A percentile compares a stretch with the other conserved stretches of the same genome.
phyloP scores from a whole-genome alignment of 2,329 filamentous ascomycete species.

The Rhinocladiella similis region DNA sequence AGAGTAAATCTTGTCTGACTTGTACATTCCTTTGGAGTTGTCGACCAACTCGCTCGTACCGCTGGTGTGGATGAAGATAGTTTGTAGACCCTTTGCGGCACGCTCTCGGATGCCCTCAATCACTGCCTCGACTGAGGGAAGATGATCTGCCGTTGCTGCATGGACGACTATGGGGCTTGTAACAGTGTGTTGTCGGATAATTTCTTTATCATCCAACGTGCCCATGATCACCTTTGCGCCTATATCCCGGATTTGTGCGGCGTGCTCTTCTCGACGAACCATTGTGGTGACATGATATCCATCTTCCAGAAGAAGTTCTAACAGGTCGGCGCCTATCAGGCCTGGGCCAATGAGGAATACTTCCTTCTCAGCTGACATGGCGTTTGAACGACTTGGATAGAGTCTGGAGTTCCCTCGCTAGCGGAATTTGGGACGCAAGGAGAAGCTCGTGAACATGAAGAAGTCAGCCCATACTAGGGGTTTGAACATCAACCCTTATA shows the following conservation, averaged over 20 bases:
- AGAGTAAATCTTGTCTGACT: slow-evolving; percentile 43
- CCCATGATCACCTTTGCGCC: slow-evolving; percentile 42
- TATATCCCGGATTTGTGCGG: slow-evolving; percentile 30
- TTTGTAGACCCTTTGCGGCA: slow-evolving; percentile 37
- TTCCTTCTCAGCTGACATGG: slow-evolving; percentile 12
- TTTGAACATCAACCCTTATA: no score
- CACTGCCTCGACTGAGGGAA: slow-evolving; percentile 47
- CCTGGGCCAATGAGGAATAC: slow-evolving; percentile 28
- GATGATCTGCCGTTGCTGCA: slow-evolving; percentile 52
- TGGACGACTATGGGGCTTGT: slow-evolving; percentile 49
- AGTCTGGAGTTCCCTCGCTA: no score
- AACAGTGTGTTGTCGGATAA: slow-evolving; percentile 40
- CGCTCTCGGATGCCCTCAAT: slow-evolving; percentile 45
- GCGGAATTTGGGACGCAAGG: no score
- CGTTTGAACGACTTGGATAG: not conserved
- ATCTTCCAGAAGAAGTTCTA: slow-evolving; percentile 45
- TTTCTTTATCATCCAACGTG: slow-evolving; percentile 42
- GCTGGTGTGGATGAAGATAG: slow-evolving; percentile 53
- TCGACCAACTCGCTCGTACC: slow-evolving; percentile 47
- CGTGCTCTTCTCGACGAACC: slow-evolving; percentile 17
- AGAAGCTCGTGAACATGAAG: no score
- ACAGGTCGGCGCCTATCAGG: slow-evolving; percentile 46
- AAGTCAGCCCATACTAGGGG: no score
- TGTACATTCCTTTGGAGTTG: slow-evolving; percentile 34
- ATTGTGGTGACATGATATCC: slow-evolving; percentile 44